Evolutionary conservation across 305 asterid species (phyloP).

Genomic region (Andrographis paniculata): DNA sequence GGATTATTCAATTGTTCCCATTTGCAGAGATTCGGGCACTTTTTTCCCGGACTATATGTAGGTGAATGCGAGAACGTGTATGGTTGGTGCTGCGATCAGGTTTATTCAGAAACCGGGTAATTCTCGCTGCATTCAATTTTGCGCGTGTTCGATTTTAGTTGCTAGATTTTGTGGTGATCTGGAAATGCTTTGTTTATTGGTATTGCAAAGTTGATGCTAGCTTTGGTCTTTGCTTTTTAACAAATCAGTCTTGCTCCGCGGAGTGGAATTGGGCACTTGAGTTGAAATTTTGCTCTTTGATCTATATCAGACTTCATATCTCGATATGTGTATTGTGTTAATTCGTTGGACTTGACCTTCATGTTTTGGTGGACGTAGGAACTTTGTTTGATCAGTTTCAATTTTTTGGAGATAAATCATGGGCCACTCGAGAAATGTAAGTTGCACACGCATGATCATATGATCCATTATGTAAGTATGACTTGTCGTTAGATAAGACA

Average conservation of each 20-base stretch:
- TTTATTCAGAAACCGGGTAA: constrained; percentile 16
- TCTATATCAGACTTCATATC: no score
- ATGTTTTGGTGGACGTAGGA: constrained; percentile 27
- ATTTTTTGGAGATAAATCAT: constrained; percentile 23
- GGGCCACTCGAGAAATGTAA: constrained; percentile 31
- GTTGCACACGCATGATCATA: constrained; percentile 7
- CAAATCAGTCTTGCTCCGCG: not conserved
- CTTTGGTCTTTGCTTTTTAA: constrained; percentile 9
- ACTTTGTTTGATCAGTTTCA: constrained; percentile 15
- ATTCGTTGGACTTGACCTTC: constrained; percentile 11
- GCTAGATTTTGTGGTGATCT: constrained; percentile 3
- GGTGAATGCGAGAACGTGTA: not conserved
- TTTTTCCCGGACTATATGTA: constrained; percentile 22
- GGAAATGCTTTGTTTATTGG: not conserved
- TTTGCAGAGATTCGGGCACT: constrained; percentile 12
- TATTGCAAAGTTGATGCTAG: not conserved
- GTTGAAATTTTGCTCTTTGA: not conserved
- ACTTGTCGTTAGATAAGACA: constrained; percentile 1
- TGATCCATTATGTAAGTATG: not conserved
- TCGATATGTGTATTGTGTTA: no score
- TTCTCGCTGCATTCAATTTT: constrained; percentile 1
- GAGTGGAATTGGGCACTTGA: not conserved
- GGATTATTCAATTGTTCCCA: constrained; percentile 9
- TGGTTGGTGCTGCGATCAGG: constrained; percentile 21
- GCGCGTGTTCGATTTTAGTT: constrained; percentile 5